A percentile compares a stretch with the other conserved stretches of the same genome.
Conservation (phyloP, 176 grass and related monocot genomes). For the Pharus latifolius region DNA sequence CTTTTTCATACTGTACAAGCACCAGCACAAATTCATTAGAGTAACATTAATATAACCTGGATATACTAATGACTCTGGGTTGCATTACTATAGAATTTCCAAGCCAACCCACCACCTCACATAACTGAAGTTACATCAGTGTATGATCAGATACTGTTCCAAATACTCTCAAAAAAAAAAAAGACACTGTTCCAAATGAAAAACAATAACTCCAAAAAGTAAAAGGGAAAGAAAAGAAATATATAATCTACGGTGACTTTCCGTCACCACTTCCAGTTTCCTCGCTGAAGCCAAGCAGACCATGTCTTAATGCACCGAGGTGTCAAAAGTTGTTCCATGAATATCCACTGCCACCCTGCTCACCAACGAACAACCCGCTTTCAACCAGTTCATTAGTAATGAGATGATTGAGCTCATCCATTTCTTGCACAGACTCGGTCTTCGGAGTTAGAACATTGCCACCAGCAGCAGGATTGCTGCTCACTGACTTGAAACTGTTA, state of each 20-base stretch:
- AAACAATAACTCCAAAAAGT: background rate
- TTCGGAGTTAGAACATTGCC: conserved; percentile 27
- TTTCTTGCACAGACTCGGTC: conserved; percentile 42
- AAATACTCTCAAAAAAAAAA: too few species aligned
- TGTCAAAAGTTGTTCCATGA: conserved; percentile 41
- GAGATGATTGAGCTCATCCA: conserved; percentile 40
- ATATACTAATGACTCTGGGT: background rate
- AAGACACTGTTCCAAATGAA: background rate
- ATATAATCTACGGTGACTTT: conserved; percentile 8
- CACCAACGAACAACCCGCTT: conserved; percentile 39
- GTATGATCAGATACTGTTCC: conserved; percentile 10
- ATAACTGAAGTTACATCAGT: conserved; percentile 15
- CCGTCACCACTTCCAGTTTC: background rate
- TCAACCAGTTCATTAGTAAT: conserved; percentile 43
- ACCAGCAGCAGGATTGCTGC: conserved; percentile 43
- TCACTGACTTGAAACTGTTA: conserved; percentile 79
- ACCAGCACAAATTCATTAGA: too few species aligned
- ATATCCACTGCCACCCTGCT: conserved; percentile 29
- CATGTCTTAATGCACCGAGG: background rate
- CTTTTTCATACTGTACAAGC: too few species aligned
- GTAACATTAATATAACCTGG: background rate
- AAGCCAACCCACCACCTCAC: conserved; percentile 20
- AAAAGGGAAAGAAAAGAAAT: background rate
- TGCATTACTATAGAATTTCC: background rate
- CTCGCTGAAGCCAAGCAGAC: background rate